phyloP scores from a whole-genome alignment of 495 filamentous ascomycete species.

The Talaromyces borbonicus region DNA sequence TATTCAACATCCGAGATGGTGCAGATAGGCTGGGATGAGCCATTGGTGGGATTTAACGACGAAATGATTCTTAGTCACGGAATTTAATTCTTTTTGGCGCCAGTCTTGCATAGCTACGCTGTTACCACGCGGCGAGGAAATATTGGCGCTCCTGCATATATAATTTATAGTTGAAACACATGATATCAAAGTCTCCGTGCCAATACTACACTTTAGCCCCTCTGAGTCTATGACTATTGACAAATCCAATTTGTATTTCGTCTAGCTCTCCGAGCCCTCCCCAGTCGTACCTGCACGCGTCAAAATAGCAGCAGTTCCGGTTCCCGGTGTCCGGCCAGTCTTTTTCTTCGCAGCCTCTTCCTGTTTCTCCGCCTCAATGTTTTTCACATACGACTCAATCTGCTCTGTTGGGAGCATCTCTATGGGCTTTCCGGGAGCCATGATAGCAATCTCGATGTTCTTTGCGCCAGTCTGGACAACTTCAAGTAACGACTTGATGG shows the following conservation, averaged over 20 bases:
- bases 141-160: too few species aligned
- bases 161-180: too few species aligned
- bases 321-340: slow-evolving; percentile 65
- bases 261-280: slow-evolving; percentile 12
- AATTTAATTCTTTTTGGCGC: background rate
- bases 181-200: background rate
- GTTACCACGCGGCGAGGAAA: too few species aligned
- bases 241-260: background rate
- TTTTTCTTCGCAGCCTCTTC: slow-evolving; percentile 98
- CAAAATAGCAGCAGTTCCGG: slow-evolving; percentile 68
- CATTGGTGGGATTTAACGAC: slow-evolving; percentile 20
- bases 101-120: too few species aligned
- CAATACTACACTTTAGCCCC: background rate
- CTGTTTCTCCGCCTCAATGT: slow-evolving; percentile 97
- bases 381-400: slow-evolving; percentile 94
- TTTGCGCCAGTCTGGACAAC: slow-evolving; percentile 98
- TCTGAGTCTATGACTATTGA: background rate
- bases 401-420: slow-evolving; percentile 95
- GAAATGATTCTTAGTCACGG: slow-evolving; percentile 17
- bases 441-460: slow-evolving; percentile 98
- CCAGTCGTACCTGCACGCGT: slow-evolving; percentile 47
- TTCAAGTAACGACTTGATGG: slow-evolving; percentile 94
- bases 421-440: slow-evolving; percentile 84
- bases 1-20: slow-evolving; percentile 64
- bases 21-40: slow-evolving; percentile 64